Conservation (phyloP, 1,284 basidiomycete genomes). For the Takashimella tepidaria region DNA sequence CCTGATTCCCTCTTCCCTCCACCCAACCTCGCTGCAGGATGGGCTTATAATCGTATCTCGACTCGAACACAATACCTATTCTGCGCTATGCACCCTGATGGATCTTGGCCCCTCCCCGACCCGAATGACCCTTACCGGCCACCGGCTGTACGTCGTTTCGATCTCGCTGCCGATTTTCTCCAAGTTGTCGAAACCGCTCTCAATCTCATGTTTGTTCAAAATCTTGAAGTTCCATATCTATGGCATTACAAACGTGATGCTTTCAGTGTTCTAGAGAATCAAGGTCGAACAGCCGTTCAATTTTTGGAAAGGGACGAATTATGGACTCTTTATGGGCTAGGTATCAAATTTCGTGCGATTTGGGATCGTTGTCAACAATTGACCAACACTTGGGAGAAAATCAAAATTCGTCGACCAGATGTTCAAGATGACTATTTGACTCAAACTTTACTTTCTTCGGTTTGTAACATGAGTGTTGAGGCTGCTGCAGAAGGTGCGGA, state of each 20-base stretch:
- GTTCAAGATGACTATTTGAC: conserved; percentile 42
- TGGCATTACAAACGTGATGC: conserved; percentile 85
- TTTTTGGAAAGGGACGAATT: conserved; percentile 73
- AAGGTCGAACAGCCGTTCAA: conserved; percentile 48
- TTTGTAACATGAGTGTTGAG: conserved; percentile 59
- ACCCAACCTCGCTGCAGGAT: conserved; percentile 72
- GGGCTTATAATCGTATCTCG: conserved; percentile 85
- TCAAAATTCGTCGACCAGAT: conserved; percentile 35
- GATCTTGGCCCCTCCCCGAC: conserved; percentile 32
- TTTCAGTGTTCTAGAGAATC: conserved; percentile 38
- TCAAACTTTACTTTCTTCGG: conserved; percentile 29
- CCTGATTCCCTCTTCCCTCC: conserved; percentile 53
- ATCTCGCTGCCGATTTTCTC: conserved; percentile 66
- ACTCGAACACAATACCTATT: conserved; percentile 59
- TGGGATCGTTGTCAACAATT: conserved; percentile 66
- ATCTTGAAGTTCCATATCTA: conserved; percentile 89
- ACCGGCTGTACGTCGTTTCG: conserved; percentile 47
- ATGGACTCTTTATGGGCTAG: conserved; percentile 80
- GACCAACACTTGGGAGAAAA: conserved; percentile 57
- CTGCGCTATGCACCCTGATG: conserved; percentile 29
- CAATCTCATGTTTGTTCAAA: conserved; percentile 76
- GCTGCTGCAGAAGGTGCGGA: conserved; percentile 86
- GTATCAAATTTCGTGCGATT: conserved; percentile 80
- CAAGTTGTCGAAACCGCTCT: conserved; percentile 75
- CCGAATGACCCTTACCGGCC: conserved; percentile 51